Percentiles rank a stretch among this genome's conserved stretches.
phyloP scores from a whole-genome alignment of 192 early-diverging fungal species.

The Martensiomyces pterosporus region DNA sequence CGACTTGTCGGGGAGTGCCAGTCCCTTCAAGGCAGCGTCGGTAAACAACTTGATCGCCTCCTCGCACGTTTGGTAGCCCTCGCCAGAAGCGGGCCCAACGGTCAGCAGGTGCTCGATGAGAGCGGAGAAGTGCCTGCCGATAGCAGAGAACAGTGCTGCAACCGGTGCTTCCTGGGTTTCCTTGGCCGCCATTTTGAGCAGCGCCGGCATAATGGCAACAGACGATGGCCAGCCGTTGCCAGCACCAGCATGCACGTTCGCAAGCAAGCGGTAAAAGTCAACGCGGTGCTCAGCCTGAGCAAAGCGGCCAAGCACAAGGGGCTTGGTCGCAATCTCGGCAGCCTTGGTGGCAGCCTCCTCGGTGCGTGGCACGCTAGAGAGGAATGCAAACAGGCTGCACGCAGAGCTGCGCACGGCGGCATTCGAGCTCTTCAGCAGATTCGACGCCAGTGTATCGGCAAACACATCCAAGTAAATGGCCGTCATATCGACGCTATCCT shows the following conservation, averaged over 20 bases:
- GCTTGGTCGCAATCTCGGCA: slow-evolving; percentile 16
- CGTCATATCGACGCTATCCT: slow-evolving; percentile 48
- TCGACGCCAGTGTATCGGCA: slow-evolving; percentile 45
- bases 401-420: slow-evolving; percentile 22
- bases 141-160: slow-evolving; percentile 55
- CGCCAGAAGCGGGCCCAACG: neutral
- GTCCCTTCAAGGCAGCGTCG: slow-evolving; percentile 48
- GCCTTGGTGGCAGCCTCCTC: slow-evolving; percentile 14
- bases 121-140: slow-evolving; percentile 56
- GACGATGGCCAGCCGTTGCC: slow-evolving; percentile 34
- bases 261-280: slow-evolving; percentile 57
- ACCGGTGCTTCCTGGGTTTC: slow-evolving; percentile 75
- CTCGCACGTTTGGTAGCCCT: slow-evolving; percentile 23
- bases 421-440: slow-evolving; percentile 39
- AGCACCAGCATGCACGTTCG: slow-evolving; percentile 23
- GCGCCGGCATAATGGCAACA: slow-evolving; percentile 54
- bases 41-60: slow-evolving; percentile 38
- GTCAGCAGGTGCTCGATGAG: slow-evolving; percentile 22
- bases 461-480: slow-evolving; percentile 60
- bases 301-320: slow-evolving; percentile 54
- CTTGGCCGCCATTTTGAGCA: slow-evolving; percentile 66
- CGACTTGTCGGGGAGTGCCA: slow-evolving; percentile 60
- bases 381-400: slow-evolving; percentile 21
- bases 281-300: slow-evolving; percentile 67
- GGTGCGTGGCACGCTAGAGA: slow-evolving; percentile 23